Percentiles rank a stretch among this genome's conserved stretches.
Conservation (phyloP, 83 land plant genomes). For the Isoetes engelmannii region DNA sequence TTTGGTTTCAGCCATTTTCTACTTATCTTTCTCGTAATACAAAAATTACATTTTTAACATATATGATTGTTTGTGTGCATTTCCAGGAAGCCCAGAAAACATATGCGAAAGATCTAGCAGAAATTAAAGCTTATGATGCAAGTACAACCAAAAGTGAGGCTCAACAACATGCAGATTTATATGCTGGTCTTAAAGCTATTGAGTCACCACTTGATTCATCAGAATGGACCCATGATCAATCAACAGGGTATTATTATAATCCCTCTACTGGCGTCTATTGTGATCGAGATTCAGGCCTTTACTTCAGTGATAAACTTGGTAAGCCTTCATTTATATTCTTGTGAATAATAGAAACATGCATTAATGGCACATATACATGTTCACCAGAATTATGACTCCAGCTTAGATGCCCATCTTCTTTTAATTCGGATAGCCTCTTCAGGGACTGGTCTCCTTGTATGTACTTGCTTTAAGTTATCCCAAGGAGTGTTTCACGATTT, state of each 20-base stretch:
- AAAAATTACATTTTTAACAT: too few relatives aligned
- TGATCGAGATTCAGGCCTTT: conserved; percentile 74
- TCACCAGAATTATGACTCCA: too few relatives aligned
- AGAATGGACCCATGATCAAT: conserved; percentile 72
- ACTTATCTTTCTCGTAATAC: too few relatives aligned
- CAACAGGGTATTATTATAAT: conserved; percentile 73
- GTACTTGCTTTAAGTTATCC: too few relatives aligned
- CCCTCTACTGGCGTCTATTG: conserved; percentile 50
- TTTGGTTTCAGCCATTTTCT: too few relatives aligned
- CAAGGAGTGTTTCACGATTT: too few relatives aligned
- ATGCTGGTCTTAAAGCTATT: conserved; percentile 3
- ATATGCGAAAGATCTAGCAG: conserved; percentile 79
- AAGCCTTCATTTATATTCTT: not conserved
- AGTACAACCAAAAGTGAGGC: not conserved
- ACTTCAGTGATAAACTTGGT: conserved; percentile 75
- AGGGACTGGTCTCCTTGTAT: not conserved
- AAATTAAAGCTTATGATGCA: not conserved
- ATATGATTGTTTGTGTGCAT: too few relatives aligned
- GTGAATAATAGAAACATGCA: too few relatives aligned
- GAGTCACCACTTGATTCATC: conserved; percentile 17
- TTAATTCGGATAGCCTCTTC: too few relatives aligned
- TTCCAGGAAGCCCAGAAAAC: conserved; percentile 85
- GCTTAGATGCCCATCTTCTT: too few relatives aligned
- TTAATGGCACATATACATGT: too few relatives aligned
- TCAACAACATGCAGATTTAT: conserved; percentile 2